Conservation (phyloP, 176 grass and related monocot genomes). For the Secale cereale region DNA sequence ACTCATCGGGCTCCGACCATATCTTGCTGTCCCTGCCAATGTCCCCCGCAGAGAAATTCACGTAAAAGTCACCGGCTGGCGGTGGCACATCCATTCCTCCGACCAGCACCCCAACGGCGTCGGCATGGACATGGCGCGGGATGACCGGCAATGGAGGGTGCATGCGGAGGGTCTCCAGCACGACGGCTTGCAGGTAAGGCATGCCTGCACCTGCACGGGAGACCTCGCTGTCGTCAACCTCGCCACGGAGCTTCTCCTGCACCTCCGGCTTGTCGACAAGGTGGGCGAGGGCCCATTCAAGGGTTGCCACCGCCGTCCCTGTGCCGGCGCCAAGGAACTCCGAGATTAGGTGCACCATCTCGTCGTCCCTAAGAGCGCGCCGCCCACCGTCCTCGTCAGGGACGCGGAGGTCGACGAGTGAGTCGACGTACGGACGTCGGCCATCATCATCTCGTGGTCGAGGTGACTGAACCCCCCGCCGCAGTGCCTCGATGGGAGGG, state of each 20-base stretch:
- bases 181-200: neutral
- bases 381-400: neutral
- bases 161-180: neutral
- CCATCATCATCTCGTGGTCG: neutral
- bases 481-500: neutral
- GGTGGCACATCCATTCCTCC: neutral
- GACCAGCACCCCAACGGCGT: neutral
- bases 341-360: neutral
- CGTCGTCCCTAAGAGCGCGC: neutral
- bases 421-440: neutral
- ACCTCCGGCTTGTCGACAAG: neutral
- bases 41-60: neutral
- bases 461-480: neutral
- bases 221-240: neutral
- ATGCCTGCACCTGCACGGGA: neutral
- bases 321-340: neutral
- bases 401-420: neutral
- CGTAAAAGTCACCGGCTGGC: neutral
- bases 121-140: neutral
- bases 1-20: constrained; percentile 32
- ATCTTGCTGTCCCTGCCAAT: neutral
- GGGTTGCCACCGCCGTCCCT: neutral
- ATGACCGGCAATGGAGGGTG: neutral
- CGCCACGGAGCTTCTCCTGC: neutral
- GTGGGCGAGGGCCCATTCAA: neutral